Evolutionary conservation across 768 basidiomycete genomes (phyloP), one percentile per base, ranked within the genome.

Genomic region (Rossbeevera mucosa): DNA sequence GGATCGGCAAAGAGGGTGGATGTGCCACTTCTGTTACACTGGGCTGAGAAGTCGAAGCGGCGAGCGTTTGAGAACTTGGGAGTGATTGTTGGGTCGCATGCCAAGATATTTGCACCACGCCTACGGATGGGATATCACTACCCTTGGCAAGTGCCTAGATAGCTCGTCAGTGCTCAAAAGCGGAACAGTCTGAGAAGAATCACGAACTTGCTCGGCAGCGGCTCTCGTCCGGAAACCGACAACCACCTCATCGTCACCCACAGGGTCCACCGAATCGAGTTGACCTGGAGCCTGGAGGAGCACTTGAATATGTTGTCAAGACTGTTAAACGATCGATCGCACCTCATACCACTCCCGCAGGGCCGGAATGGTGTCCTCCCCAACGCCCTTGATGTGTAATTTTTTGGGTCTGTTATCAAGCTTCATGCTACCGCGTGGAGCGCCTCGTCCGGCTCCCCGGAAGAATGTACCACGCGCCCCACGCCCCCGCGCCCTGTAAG

Each of bases 391-490:
- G 25, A 96, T 74, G 20, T 87, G 70, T 21, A 96, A 71, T 68
- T 81, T 85, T 72, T 84, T 88, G 9, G 93, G 88, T 16, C 93
- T 82, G 63, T 94, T 92, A 68, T 96, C 93, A 25, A 96, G 80
- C 64, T 88, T 88, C 86, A 95, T 88, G 61, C 84, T 91, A 9
- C 76, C 73, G 38, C 86, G 79, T 9, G 83, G 76, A 43, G 80
- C 83, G 51, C 89, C 88, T 42, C 89, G 81, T 57, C 79, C 74
- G 8, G 74, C 76, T 38, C 77, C 78, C 13, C 87, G 80, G 66
- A 77, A 81, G 61, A 77, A 85, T 13, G 80, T 72, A 43, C 90
- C 69, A 0, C 75, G 75, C 24, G 67, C 70, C 2, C 84, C 87
- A 50, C 86, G 74, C 28, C 75, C 81, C 22, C 85, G 80, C 11